Percentiles rank a stretch among this genome's conserved stretches.
Evolutionary conservation across 352 stramenopile genomes (phyloP).

Genomic region (Pythium brachiatum): DNA sequence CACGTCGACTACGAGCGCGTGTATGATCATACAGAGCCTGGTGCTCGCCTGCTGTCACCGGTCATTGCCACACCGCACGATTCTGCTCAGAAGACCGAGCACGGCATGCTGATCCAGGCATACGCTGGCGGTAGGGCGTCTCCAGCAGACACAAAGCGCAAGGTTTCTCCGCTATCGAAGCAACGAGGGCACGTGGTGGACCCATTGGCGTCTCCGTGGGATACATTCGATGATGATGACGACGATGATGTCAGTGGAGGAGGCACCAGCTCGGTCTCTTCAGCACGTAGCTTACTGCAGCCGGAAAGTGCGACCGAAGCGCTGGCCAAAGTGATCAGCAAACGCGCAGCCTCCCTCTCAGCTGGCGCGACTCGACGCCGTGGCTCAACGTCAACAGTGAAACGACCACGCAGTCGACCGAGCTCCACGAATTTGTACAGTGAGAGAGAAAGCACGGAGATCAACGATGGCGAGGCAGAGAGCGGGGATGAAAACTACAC

Average conservation of each 20-base stretch:
- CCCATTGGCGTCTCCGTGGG: slow-evolving; percentile 12
- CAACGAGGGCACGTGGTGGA: not conserved
- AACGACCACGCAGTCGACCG: not conserved
- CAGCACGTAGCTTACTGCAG: slow-evolving; percentile 3
- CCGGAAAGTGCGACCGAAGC: slow-evolving; percentile 16
- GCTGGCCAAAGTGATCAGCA: slow-evolving; percentile 15
- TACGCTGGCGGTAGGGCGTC: not conserved
- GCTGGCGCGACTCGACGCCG: not conserved
- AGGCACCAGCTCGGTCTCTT: not conserved
- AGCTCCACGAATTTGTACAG: not conserved
- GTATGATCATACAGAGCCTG: slow-evolving; percentile 5
- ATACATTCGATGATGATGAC: slow-evolving; percentile 17
- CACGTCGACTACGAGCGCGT: not conserved
- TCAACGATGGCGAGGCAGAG: not conserved
- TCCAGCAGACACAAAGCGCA: not conserved
- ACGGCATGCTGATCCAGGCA: slow-evolving; percentile 11
- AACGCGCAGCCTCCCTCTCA: slow-evolving; percentile 10
- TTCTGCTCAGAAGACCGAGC: not conserved
- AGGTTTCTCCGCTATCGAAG: not conserved
- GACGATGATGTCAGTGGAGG: not conserved
- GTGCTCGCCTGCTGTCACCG: not conserved
- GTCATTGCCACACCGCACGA: not conserved
- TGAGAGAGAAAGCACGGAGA: not conserved
- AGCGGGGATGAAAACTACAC: not conserved
- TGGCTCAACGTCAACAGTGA: not conserved